A percentile compares a stretch with the other conserved stretches of the same genome.
Conservation (phyloP, 2,329 filamentous ascomycete species). For the Aureobasidium melanogenum region DNA sequence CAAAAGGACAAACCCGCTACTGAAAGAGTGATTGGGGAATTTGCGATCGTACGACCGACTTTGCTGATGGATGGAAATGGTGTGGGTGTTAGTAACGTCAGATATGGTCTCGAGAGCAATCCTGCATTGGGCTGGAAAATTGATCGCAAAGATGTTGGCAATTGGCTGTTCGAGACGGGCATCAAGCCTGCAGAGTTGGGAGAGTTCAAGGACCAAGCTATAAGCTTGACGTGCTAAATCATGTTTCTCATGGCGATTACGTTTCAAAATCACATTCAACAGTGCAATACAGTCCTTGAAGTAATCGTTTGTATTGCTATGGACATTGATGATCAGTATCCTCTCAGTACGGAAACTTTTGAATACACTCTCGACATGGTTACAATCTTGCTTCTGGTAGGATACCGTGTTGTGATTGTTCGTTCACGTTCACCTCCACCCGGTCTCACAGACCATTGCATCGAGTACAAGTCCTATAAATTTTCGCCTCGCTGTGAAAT, state of each 20-base stretch:
- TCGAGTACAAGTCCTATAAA: no score
- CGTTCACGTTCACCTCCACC: no score
- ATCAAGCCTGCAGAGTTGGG: slow-evolving; percentile 19
- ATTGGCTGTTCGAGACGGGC: slow-evolving; percentile 30
- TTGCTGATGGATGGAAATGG: slow-evolving; percentile 27
- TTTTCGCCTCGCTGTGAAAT: no score
- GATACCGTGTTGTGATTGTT: no score
- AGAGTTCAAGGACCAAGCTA: slow-evolving; percentile 25
- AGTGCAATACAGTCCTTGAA: no score
- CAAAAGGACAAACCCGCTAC: slow-evolving; percentile 18
- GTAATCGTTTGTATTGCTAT: background rate
- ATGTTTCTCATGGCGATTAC: background rate
- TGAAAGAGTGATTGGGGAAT: slow-evolving; percentile 20
- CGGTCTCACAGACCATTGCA: no score
- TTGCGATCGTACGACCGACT: slow-evolving; percentile 29
- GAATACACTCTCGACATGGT: no score
- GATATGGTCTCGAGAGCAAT: slow-evolving; percentile 24
- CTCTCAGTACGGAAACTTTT: no score
- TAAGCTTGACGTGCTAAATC: slow-evolving; percentile 27
- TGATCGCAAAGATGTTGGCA: slow-evolving; percentile 31
- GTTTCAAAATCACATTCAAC: background rate
- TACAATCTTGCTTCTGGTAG: no score
- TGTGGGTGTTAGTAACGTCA: slow-evolving; percentile 23
- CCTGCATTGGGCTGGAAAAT: slow-evolving; percentile 32
- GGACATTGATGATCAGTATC: no score